A percentile compares a stretch with the other conserved stretches of the same genome.
These are phyloP conservation scores for Arthrobotrys conoides DNA, from an alignment of 2,329 filamentous ascomycete genomes.

Conservation along the genomic window DNA sequence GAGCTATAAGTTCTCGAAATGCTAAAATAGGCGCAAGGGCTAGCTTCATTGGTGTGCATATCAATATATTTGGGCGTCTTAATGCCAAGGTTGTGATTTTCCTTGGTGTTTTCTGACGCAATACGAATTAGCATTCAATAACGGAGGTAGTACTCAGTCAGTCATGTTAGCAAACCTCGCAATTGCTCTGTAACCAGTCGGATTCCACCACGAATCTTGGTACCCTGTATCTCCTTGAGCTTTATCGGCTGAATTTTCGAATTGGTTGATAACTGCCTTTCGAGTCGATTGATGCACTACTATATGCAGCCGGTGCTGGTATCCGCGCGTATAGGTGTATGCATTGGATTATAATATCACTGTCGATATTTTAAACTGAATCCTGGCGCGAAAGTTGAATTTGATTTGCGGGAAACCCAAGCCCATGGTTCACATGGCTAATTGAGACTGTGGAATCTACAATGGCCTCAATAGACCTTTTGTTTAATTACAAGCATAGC, in stretches of 20 bases:
- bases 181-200: background rate
- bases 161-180: too few species aligned
- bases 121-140: too few species aligned
- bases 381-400: too few species aligned
- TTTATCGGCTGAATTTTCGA: background rate
- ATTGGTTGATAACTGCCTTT: background rate
- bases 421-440: too few species aligned
- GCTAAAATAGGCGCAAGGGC: background rate
- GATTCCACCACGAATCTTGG: background rate
- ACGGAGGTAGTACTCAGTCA: too few species aligned
- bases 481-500: too few species aligned
- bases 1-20: slow-evolving; percentile 4
- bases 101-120: background rate
- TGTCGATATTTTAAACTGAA: too few species aligned
- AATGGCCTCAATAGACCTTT: too few species aligned
- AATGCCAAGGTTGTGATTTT: background rate
- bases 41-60: background rate
- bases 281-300: background rate
- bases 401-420: too few species aligned
- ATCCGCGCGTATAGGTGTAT: background rate
- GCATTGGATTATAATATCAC: background rate
- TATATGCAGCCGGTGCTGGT: background rate
- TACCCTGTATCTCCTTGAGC: too few species aligned
- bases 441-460: too few species aligned
- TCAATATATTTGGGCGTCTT: background rate